These are phyloP conservation scores for Chalciporus sphaerocephalus DNA, from an alignment of 768 basidiomycete genomes.

Conservation along the genomic window DNA sequence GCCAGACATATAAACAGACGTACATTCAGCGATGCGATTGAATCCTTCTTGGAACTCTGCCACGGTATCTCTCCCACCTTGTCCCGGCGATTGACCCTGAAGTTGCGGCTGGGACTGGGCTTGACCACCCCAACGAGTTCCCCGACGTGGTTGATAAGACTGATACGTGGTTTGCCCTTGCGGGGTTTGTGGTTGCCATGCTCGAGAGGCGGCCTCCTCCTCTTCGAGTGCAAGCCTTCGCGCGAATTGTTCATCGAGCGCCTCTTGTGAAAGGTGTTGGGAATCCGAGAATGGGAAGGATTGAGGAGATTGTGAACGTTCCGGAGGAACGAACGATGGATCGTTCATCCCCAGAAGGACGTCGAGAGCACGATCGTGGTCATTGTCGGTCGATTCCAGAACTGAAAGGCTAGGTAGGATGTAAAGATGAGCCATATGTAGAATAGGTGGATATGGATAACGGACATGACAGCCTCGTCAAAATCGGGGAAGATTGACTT, in stretches of 20 bases:
- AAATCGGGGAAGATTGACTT: constrained; percentile 78
- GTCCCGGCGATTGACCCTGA: constrained; percentile 13
- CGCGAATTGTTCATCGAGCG: constrained; percentile 78
- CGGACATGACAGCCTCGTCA: constrained; percentile 66
- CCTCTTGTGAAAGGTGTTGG: constrained; percentile 46
- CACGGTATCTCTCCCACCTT: constrained; percentile 46
- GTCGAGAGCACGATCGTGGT: constrained; percentile 76
- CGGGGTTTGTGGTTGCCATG: constrained; percentile 14
- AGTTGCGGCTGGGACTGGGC: constrained; percentile 3
- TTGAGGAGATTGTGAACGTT: not conserved
- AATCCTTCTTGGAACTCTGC: constrained; percentile 72
- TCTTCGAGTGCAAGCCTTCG: constrained; percentile 66
- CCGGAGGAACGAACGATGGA: constrained; percentile 57
- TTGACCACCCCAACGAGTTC: constrained; percentile 5
- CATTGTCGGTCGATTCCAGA: constrained; percentile 63
- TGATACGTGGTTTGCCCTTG: constrained; percentile 15
- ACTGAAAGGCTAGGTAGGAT: constrained; percentile 52
- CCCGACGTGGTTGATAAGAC: constrained; percentile 23
- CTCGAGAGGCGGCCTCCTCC: constrained; percentile 30
- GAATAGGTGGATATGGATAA: constrained; percentile 8
- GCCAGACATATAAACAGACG: constrained; percentile 22
- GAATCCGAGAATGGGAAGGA: constrained; percentile 24
- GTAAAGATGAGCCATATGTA: not conserved
- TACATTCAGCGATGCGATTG: constrained; percentile 74
- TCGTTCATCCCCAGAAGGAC: constrained; percentile 81